Conservation (phyloP, 169 alveolate genomes). For the Plasmodium malariae region DNA sequence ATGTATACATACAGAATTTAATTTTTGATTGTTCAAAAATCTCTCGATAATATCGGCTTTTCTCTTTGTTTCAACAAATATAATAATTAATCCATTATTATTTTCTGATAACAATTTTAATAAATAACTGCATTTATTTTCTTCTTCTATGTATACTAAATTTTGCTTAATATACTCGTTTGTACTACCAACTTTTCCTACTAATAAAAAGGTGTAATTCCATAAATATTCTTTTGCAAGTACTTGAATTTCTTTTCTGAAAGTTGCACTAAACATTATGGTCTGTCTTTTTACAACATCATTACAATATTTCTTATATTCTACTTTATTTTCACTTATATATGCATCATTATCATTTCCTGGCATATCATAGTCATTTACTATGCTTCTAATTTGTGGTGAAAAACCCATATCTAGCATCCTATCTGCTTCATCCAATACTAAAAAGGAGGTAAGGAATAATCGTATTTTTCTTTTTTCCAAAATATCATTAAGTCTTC, state of each 20-base stretch:
- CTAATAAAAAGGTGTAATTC: slow-evolving; percentile 91
- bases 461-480: slow-evolving; percentile 86
- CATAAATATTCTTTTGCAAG: slow-evolving; percentile 92
- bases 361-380: slow-evolving; percentile 89
- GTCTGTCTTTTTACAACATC: slow-evolving; percentile 88
- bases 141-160: slow-evolving; percentile 91
- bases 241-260: slow-evolving; percentile 93
- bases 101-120: slow-evolving; percentile 88
- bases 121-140: slow-evolving; percentile 88
- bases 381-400: slow-evolving; percentile 91
- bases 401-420: slow-evolving; percentile 97
- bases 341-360: slow-evolving; percentile 53
- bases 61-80: slow-evolving; percentile 92
- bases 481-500: slow-evolving; percentile 94
- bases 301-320: slow-evolving; percentile 33
- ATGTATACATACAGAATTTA: slow-evolving; percentile 93
- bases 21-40: slow-evolving; percentile 85
- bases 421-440: slow-evolving; percentile 96
- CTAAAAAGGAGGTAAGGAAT: slow-evolving; percentile 88
- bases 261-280: slow-evolving; percentile 95
- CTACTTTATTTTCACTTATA: slow-evolving; percentile 33
- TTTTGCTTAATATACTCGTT: slow-evolving; percentile 95
- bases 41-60: slow-evolving; percentile 92
- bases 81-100: slow-evolving; percentile 83
- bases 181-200: slow-evolving; percentile 95